Evolutionary conservation across 1,284 basidiomycete genomes (phyloP), one percentile per base, ranked within the genome.

Genomic region (Marasmius sp.): DNA sequence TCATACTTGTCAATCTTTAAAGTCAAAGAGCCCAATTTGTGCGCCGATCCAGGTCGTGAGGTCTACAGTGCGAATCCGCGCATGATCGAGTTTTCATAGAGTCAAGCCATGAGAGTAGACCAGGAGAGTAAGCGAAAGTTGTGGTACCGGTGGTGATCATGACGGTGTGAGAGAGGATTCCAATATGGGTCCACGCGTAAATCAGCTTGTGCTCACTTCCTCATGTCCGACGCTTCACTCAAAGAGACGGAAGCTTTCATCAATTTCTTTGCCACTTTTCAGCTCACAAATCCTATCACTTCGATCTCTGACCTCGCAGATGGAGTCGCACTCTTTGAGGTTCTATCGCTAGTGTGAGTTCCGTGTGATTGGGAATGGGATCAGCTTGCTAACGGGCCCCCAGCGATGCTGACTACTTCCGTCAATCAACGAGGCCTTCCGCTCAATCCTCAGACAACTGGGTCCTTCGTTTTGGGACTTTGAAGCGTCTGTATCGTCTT

Each of bases 401-500:
- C 70, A 94, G 92, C 65, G 93, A 95, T 77, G 79, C 82, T 50
- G 83, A 88, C 52, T 93, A 94, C 78, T 95, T 95, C 71, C 83
- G 85, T 61, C 85, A 82, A 66, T 77, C 84, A 3, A 78, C 79
- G 16, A 83, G 85, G 18, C 77, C 84, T 16, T 79, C 85, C 2
- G 73, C 81, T 11, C 87, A 87, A 64, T 81, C 79, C 1, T 85
- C 90, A 22, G 94, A 94, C 71, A 95, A 93, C 75, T 95, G 93
- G 94, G 91, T 94, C 59, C 76, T 95, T 51, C 87, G 92, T n/a
- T 93, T 95, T 74, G 88, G 83, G 71, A 76, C 90, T 14, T 82
- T 95, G 64, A 95, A 96, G 71, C 86, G 91, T 20, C 82, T 95
- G 49, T 95, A 92, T 75, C 85, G 94, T 59, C 84, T 95, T 50